phyloP scores from a whole-genome alignment of 2,329 filamentous ascomycete species.

The Ophiocordyceps camponoti-floridani region DNA sequence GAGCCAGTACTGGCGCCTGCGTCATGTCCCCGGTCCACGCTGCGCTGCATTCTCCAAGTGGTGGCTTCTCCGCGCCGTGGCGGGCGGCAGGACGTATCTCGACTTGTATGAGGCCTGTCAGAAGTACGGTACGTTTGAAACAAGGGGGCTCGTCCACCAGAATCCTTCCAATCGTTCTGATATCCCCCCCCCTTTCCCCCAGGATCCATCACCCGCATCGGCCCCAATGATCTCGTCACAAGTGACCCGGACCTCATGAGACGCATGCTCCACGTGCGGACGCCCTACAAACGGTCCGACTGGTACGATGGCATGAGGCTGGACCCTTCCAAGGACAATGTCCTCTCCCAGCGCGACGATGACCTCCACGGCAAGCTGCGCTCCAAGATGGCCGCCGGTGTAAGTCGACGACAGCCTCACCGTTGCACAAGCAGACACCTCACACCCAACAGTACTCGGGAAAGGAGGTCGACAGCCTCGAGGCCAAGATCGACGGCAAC shows the following conservation, averaged over 20 bases:
- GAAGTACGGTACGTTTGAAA: constrained; percentile 14
- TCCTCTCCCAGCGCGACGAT: constrained; percentile 30
- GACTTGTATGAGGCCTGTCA: constrained; percentile 17
- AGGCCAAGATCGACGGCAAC: constrained; percentile 13
- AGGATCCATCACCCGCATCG: constrained; percentile 14
- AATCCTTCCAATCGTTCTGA: background rate
- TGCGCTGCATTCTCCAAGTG: constrained; percentile 19
- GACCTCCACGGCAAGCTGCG: constrained; percentile 20
- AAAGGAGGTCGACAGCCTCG: constrained; percentile 27
- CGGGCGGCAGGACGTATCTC: constrained; percentile 14
- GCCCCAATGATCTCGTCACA: constrained; percentile 27
- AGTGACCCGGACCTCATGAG: constrained; percentile 24
- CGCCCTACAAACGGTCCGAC: constrained; percentile 14
- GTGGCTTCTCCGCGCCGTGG: constrained; percentile 17
- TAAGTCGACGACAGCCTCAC: constrained; percentile 6
- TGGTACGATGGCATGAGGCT: constrained; percentile 32
- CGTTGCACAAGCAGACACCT: too few relatives aligned
- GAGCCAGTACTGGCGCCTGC: constrained; percentile 16
- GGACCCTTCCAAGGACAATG: constrained; percentile 29
- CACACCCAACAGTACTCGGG: constrained; percentile 25
- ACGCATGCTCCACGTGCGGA: constrained; percentile 19
- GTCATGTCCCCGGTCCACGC: constrained; percentile 20
- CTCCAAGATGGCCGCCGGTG: constrained; percentile 31
- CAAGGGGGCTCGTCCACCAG: too few relatives aligned
- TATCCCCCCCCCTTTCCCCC: background rate